Evolutionary conservation across 306 rosid genomes (phyloP).

Genomic region (Rosa lucieae): DNA sequence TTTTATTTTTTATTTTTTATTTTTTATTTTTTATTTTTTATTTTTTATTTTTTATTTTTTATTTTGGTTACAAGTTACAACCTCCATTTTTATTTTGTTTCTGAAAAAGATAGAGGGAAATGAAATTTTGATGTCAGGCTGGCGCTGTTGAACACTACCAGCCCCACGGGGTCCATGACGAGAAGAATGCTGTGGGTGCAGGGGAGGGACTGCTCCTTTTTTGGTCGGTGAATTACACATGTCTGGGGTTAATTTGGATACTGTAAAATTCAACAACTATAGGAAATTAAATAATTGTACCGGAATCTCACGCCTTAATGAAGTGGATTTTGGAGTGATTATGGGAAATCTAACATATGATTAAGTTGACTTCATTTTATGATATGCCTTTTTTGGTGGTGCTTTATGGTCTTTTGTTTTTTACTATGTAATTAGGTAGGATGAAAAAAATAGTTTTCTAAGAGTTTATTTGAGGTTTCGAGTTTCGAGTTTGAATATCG

Average conservation of each 20-base stretch:
- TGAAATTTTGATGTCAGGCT: conserved; percentile 1
- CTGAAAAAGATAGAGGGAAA: neutral
- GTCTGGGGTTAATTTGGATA: neutral
- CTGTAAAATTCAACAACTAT: neutral
- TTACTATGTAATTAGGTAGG: no score
- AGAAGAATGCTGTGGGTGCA: neutral
- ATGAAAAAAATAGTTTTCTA: no score
- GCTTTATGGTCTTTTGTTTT: no score
- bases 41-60: no score
- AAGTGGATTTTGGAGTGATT: neutral
- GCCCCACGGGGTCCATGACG: conserved; percentile 18
- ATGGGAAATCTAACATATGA: neutral
- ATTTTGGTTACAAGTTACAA: no score
- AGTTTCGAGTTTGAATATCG: no score
- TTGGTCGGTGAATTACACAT: neutral
- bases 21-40: no score
- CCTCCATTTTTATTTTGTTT: no score
- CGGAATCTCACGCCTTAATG: neutral
- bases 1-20: no score
- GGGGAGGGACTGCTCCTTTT: neutral
- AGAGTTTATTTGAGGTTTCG: no score
- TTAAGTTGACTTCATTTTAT: neutral
- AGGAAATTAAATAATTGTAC: neutral
- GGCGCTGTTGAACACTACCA: neutral
- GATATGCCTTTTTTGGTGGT: no score